A percentile compares a stretch with the other conserved stretches of the same genome.
These are phyloP conservation scores for Globisporangium camurandrum DNA, from an alignment of 352 stramenopile species.

Conservation along the genomic window DNA sequence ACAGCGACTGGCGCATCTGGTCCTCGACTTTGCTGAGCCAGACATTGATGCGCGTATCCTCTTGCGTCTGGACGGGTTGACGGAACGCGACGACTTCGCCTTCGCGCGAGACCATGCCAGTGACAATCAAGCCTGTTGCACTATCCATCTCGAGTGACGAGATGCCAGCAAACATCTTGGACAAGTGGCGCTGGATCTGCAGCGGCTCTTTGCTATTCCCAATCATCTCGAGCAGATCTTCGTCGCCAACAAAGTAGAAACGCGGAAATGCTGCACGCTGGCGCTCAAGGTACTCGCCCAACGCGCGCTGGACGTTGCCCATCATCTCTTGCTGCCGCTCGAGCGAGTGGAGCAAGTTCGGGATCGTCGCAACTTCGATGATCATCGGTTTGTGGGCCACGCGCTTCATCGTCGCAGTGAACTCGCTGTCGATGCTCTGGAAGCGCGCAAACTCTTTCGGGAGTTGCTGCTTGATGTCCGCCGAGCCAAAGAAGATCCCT, in stretches of 20 bases:
- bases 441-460: conserved; percentile 98
- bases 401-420: conserved; percentile 97
- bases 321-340: conserved; percentile 96
- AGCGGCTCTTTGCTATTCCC: conserved; percentile 97
- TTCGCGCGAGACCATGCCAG: conserved; percentile 97
- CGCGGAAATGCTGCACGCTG: conserved; percentile 94
- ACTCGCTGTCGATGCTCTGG: conserved; percentile 98
- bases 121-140: conserved; percentile 60
- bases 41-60: conserved; percentile 89
- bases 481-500: conserved; percentile 98
- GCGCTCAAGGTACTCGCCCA: conserved; percentile 99
- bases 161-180: conserved; percentile 99
- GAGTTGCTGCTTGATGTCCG: conserved; percentile 99
- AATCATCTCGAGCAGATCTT: conserved; percentile 99
- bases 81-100: conserved; percentile 96
- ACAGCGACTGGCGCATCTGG: conserved; percentile 96
- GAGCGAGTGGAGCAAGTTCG: conserved; percentile 88
- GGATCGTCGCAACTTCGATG: conserved; percentile 90
- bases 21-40: conserved; percentile 97
- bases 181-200: conserved; percentile 95
- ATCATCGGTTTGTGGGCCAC: conserved; percentile 96
- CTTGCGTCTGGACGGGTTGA: conserved; percentile 86
- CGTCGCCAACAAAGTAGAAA: conserved; percentile 99
- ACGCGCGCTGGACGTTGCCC: conserved; percentile 98
- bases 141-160: conserved; percentile 87